Evolutionary conservation across 352 stramenopile genomes (phyloP).

Genomic region (Phytophthora cactorum): DNA sequence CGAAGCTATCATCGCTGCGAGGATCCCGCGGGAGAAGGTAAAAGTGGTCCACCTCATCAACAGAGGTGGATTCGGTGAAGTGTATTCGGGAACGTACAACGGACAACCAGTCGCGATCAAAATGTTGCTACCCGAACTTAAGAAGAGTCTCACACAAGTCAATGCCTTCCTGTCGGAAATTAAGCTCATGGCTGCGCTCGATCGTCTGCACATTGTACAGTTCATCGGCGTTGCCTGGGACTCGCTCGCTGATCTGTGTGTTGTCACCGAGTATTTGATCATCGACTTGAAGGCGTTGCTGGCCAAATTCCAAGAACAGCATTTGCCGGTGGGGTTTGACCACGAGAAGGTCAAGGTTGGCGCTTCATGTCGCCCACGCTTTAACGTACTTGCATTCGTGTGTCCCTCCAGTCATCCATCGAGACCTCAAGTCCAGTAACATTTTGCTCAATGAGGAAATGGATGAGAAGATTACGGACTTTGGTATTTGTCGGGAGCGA

Average conservation of each 20-base stretch:
- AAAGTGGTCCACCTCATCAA: constrained; percentile 28
- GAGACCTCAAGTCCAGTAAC: constrained; percentile 33
- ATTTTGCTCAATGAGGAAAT: constrained; percentile 31
- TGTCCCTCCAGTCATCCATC: constrained; percentile 25
- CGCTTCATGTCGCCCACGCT: constrained; percentile 33
- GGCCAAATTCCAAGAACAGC: constrained; percentile 15
- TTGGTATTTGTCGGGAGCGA: constrained; percentile 33
- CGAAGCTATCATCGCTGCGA: constrained; percentile 37
- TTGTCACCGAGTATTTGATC: constrained; percentile 57
- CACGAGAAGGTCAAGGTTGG: constrained; percentile 38
- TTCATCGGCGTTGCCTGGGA: constrained; percentile 27
- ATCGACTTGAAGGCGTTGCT: constrained; percentile 37
- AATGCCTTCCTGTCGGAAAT: constrained; percentile 40
- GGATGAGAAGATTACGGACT: constrained; percentile 39
- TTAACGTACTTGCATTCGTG: constrained; percentile 28
- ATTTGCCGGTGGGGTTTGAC: constrained; percentile 31
- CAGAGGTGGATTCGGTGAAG: constrained; percentile 31
- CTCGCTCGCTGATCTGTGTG: constrained; percentile 13
- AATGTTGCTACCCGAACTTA: constrained; percentile 32
- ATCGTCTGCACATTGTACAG: constrained; percentile 46
- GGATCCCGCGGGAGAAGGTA: constrained; percentile 25
- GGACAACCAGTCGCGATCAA: constrained; percentile 34
- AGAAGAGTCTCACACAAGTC: constrained; percentile 35
- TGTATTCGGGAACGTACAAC: constrained; percentile 35
- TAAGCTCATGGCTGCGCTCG: constrained; percentile 38